Evolutionary conservation across 345 rosid genomes (phyloP).

Genomic region (Moricandia arvensis): DNA sequence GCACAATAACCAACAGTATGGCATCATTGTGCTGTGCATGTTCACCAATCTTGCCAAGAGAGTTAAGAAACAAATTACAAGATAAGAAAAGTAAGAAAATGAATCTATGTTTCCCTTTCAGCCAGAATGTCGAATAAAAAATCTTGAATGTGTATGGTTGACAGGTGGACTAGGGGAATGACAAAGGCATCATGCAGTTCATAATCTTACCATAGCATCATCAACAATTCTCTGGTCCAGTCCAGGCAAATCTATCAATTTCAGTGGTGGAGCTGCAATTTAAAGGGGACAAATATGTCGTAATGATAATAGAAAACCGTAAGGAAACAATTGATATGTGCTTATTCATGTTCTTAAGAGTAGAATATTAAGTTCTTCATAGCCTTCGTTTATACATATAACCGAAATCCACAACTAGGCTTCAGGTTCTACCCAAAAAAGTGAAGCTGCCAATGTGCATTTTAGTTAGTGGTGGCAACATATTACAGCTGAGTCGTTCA

Average conservation of each 20-base stretch:
- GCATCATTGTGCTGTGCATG: constrained; percentile 87
- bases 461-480: neutral
- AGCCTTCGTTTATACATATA: neutral
- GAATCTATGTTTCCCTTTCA: constrained; percentile 8
- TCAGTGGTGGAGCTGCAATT: constrained; percentile 84
- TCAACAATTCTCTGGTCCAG: constrained; percentile 88
- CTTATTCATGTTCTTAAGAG: constrained; percentile 2
- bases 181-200: constrained; percentile 13
- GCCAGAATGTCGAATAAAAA: neutral
- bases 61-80: constrained; percentile 9
- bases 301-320: constrained; percentile 7
- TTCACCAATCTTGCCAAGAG: constrained; percentile 57
- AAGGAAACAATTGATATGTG: neutral
- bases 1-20: constrained; percentile 75
- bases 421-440: neutral
- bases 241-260: constrained; percentile 92
- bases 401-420: constrained; percentile 1
- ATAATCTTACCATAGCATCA: constrained; percentile 70
- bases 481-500: constrained; percentile 12
- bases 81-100: constrained; percentile 7
- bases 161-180: constrained; percentile 8
- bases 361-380: neutral
- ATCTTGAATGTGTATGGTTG: constrained; percentile 7
- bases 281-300: constrained; percentile 17
- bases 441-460: neutral